Conservation (phyloP, 176 grass and related monocot species). For the Eremochloa ophiuroides region DNA sequence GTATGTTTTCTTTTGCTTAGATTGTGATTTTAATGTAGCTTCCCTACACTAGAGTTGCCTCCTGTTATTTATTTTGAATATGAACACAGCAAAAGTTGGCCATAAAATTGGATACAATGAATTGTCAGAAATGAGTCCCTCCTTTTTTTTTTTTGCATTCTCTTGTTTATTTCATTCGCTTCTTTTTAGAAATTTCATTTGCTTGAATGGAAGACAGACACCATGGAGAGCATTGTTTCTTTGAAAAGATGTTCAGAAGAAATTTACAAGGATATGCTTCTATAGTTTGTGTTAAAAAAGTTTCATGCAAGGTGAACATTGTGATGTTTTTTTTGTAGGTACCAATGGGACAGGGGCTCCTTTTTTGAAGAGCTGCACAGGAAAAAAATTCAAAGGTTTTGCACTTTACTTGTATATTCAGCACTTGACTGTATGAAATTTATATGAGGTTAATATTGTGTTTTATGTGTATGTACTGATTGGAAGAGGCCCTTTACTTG, state of each 20-base stretch:
- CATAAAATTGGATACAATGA: no score
- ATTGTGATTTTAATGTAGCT: not conserved
- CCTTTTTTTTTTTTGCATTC: not conserved
- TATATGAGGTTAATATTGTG: not conserved
- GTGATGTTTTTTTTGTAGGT: conserved; percentile 6
- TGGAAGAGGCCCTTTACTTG: not conserved
- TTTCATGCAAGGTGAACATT: not conserved
- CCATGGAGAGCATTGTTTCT: not conserved
- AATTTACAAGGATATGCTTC: conserved; percentile 23
- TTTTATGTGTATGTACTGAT: not conserved
- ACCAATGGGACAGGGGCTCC: not conserved
- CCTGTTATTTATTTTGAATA: conserved; percentile 16
- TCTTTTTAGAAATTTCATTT: not conserved
- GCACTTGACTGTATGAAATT: not conserved
- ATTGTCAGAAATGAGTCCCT: not conserved
- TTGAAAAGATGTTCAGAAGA: conserved; percentile 13
- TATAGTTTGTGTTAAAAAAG: not conserved
- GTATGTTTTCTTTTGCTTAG: not conserved
- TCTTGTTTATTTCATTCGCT: conserved; percentile 14
- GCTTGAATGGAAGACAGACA: not conserved
- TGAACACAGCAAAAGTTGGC: not conserved
- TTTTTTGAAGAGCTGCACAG: not conserved
- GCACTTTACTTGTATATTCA: conserved; percentile 6
- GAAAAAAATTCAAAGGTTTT: conserved; percentile 34
- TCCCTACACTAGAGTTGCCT: not conserved